Evolutionary conservation across 257 asterid species (phyloP), one percentile per base, ranked within the genome.

Genomic region (Plectranthus barbatus): DNA sequence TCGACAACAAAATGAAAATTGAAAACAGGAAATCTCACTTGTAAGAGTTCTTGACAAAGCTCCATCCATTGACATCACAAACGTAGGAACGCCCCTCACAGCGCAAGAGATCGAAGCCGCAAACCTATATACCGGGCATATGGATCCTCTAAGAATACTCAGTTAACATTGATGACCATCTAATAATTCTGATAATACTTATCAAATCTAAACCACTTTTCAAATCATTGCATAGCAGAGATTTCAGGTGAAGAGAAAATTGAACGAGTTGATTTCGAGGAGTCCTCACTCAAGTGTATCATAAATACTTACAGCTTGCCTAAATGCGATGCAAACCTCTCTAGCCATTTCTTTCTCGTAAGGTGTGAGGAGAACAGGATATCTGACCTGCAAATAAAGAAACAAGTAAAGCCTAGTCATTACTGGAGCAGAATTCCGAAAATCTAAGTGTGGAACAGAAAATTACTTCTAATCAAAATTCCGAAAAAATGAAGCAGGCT

Each of bases 51-150:
- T 92, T 92, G 58, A 88, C 98, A 64, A 92, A 92, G 81, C 98
- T 88, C 97, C 97, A 92, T 44, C 98, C 98, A 68, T 92, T 92
- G 69, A 92, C 97, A 75, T 88, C 98, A 79, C 96, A 91, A 60
- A 92, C 97, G 79, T 88, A 92, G 64, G 98, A 92, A 49, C 95
- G 90, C 39, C 98, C 98, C 73, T 83, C 99, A 51, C 91, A 86
- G 45, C 99, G 97, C 83, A 92, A 83, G 69, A 92, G 96, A 79
- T 92, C 99, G 69, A 92, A 92, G 52, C 99, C 99, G 79, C 99
- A 92, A 72, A 92, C 99, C 99, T 92, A 46, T 36, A 56, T 18
- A 1, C 3, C 34, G 7, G 11, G 9, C 48, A 42, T 42, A 4
- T 3, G 10, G 13, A 42, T 42, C 19, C 18, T 40, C 45, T 42